Evolutionary conservation across 345 rosid genomes (phyloP), one percentile per base, ranked within the genome.

Genomic region (Garcia nutans): DNA sequence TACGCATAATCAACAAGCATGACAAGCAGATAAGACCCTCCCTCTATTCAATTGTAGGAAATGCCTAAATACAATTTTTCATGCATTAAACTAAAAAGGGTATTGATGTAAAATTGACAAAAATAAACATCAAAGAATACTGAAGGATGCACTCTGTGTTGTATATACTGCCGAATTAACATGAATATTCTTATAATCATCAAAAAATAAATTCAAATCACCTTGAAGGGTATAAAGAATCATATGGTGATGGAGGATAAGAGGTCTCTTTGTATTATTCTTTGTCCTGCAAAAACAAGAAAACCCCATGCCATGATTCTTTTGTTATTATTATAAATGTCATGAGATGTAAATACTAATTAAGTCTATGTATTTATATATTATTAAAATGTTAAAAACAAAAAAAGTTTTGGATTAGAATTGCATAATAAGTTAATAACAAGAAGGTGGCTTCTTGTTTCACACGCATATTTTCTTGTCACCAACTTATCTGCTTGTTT

Each of bases 271-370:
- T 22, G 5, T n/a, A n/a, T 19, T 16, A 9, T 17, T 7, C 1
- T 28, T 28, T 20, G 47, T 66, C 37, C 62, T 55, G 19, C 72
- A 54, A 52, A 70, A 55, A 54, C 71, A 31, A 70, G 73, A 20
- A 33, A 54, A 22, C 13, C 16, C 2, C 22, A 10, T 12, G 19
- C 28, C 13, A 10, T 45, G 28, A n/a, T 20, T 42, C 11, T 19
- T 12, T 41, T n/a, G 11, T 10, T 10, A 15, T 54, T 15, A 54
- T 54, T 54, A 15, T 54, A 17, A 15, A 16, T 17, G 0, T 54
- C 17, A 17, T 54, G 20, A 17, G 58, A 5, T 54, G 58, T 54
- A n/a, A 54, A 15, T 54, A 54, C 58, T 54, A n/a, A n/a, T n/a
- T n/a, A 3, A 3, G 58, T 47, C 50, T 47, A 54, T 4, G 4